Evolutionary conservation across 2,329 filamentous ascomycete genomes (phyloP).

Genomic region (Phialemonium atrogriseum): DNA sequence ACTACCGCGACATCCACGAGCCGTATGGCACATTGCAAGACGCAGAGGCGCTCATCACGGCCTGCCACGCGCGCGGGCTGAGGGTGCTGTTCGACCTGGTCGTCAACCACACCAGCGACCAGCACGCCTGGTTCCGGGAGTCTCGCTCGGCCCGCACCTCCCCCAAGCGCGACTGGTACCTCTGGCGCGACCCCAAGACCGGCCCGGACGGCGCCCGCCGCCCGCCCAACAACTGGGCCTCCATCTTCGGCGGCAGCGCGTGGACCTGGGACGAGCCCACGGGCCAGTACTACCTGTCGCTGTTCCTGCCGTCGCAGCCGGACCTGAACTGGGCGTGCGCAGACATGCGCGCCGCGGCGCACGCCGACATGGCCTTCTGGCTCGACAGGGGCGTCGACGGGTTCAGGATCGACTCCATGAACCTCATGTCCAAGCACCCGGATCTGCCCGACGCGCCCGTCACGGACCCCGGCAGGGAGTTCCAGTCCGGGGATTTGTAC

Average conservation of each 20-base stretch:
- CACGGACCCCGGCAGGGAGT: constrained; percentile 31
- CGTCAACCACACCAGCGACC: constrained; percentile 48
- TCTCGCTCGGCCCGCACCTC: constrained; percentile 31
- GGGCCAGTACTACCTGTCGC: constrained; percentile 65
- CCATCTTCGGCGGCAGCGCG: constrained; percentile 21
- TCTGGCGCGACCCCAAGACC: constrained; percentile 39
- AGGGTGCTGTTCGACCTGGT: constrained; percentile 64
- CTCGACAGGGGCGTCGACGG: constrained; percentile 64
- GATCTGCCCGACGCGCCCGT: constrained; percentile 48
- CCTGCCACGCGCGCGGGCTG: constrained; percentile 50
- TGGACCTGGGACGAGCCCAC: constrained; percentile 56
- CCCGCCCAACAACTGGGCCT: constrained; percentile 36
- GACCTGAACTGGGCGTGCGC: constrained; percentile 48
- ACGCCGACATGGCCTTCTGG: constrained; percentile 77
- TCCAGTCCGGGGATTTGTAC: constrained; percentile 43
- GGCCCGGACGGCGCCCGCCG: constrained; percentile 22
- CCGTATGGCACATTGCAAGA: constrained; percentile 60
- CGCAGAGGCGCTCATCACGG: constrained; percentile 51
- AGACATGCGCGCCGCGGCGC: constrained; percentile 58
- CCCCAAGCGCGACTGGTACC: constrained; percentile 47
- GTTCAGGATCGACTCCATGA: constrained; percentile 69
- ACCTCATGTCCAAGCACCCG: constrained; percentile 59
- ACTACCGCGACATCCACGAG: constrained; percentile 58
- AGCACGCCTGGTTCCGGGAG: constrained; percentile 50
- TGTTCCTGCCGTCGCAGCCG: constrained; percentile 48